These are phyloP conservation scores for Pseudocercospora pini-densiflorae DNA, from an alignment of 2,329 filamentous ascomycete species.

Conservation along the genomic window DNA sequence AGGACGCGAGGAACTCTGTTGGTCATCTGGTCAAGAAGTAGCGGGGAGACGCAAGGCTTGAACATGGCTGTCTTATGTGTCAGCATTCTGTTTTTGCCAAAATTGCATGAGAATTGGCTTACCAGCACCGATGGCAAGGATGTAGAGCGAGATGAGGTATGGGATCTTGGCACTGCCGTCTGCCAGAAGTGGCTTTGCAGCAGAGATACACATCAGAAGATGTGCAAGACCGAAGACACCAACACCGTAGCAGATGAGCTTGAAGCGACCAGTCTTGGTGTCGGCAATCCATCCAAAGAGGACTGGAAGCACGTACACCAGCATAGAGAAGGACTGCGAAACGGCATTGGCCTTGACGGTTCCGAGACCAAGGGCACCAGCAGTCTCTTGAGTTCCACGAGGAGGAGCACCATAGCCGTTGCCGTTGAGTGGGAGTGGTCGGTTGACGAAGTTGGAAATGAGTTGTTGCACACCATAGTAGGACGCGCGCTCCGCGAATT, in stretches of 20 bases:
- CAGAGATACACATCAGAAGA: conserved; percentile 37
- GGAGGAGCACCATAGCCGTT: conserved; percentile 42
- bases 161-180: conserved; percentile 43
- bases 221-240: conserved; percentile 46
- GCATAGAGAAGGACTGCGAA: conserved; percentile 59
- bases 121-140: conserved; percentile 46
- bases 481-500: conserved; percentile 54
- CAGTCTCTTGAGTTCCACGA: conserved; percentile 44
- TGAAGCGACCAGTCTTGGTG: conserved; percentile 47
- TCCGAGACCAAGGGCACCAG: conserved; percentile 67
- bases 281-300: conserved; percentile 51
- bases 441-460: conserved; percentile 54
- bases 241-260: conserved; percentile 46
- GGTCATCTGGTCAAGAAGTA: conserved; percentile 54
- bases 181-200: conserved; percentile 35
- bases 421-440: conserved; percentile 29
- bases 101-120: conserved; percentile 60
- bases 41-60: conserved; percentile 72
- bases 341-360: conserved; percentile 68
- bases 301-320: conserved; percentile 62
- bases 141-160: conserved; percentile 48
- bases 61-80: conserved; percentile 48
- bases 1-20: conserved; percentile 46
- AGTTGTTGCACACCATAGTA: conserved; percentile 49
- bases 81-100: background rate